A percentile compares a stretch with the other conserved stretches of the same genome.
phyloP scores from a whole-genome alignment of 495 filamentous ascomycete genomes.

The Aspergillus avenaceus region DNA sequence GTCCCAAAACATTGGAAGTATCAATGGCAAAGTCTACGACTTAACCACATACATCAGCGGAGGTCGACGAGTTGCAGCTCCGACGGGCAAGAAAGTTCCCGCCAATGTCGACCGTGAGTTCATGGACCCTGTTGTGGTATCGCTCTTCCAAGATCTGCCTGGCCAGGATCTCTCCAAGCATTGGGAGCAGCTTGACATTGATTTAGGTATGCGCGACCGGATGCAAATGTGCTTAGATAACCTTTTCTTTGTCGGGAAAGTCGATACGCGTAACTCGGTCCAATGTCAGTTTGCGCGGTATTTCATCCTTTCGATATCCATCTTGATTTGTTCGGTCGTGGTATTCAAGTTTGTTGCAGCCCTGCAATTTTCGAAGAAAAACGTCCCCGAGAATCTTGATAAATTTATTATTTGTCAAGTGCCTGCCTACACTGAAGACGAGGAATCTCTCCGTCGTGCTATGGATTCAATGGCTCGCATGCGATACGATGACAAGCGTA shows the following conservation, averaged over 20 bases:
- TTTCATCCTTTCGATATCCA: slow-evolving; percentile 84
- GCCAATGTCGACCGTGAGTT: slow-evolving; percentile 63
- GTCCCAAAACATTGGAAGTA: slow-evolving; percentile 67
- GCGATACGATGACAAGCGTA: slow-evolving; percentile 97
- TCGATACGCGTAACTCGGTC: slow-evolving; percentile 86
- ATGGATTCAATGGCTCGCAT: slow-evolving; percentile 96
- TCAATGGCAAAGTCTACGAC: slow-evolving; percentile 83
- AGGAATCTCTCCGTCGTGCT: slow-evolving; percentile 92
- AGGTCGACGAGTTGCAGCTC: slow-evolving; percentile 60
- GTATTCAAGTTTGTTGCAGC: slow-evolving; percentile 96
- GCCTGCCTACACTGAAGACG: slow-evolving; percentile 96
- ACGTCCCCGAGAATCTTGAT: slow-evolving; percentile 88
- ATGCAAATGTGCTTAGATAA: slow-evolving; percentile 91
- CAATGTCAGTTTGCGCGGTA: slow-evolving; percentile 87
- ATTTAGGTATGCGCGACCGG: slow-evolving; percentile 45
- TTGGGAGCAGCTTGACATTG: slow-evolving; percentile 67
- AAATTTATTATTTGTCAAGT: slow-evolving; percentile 99
- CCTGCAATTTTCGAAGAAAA: slow-evolving; percentile 88
- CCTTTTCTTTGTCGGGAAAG: slow-evolving; percentile 88
- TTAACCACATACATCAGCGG: slow-evolving; percentile 80
- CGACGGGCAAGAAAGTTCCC: slow-evolving; percentile 44
- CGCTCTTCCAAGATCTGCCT: slow-evolving; percentile 70
- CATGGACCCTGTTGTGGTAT: slow-evolving; percentile 71
- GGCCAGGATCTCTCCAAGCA: slow-evolving; percentile 80
- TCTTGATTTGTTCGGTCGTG: slow-evolving; percentile 76